Evolutionary conservation across 1,284 basidiomycete genomes (phyloP), one percentile per base, ranked within the genome.

Genomic region (Ceratobasidium theobromae): DNA sequence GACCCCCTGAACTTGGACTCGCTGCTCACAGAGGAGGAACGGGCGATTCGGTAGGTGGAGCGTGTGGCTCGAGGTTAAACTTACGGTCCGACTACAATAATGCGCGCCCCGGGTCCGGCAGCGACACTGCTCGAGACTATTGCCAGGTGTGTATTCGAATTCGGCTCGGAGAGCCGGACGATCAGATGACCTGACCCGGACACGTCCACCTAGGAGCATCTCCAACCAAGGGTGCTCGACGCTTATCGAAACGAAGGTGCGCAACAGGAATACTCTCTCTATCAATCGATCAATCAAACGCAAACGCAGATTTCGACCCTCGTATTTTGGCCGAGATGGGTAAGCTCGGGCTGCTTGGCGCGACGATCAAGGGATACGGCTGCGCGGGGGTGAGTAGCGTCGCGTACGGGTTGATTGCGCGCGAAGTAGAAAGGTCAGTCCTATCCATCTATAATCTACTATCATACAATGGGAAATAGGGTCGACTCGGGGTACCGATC

Each of bases 401-500:
- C 21, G 91, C 95, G 0, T 98, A 98, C 73, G 96, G 96, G 5
- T 81, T 98, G 33, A 91, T 98, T 72, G 91, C 94, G 1, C 83
- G 96, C 51, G 95, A 98, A 75, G 88, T 99, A 3, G 95, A 98
- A 78, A 81, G 92, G 91, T 88, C 54, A 46, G 80, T 70, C 33
- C 14, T 16, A 43, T 38, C 25, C 18, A 28, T 14, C 12, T 33
- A n/a, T 11, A 48, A n/a, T n/a, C 30, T 65, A 14, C 49, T 23
- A 38, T 16, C 48, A 46, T 9, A 9, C 52, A 21, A 48, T 41
- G 68, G 32, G 49, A 18, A 55, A 8, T 69, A 92, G 92, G 60
- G 87, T 99, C 41, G 96, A 99, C 76, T 97, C 94, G 0, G 96
- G 96, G 2, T 98, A 97, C 75, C 88, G 95, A 35, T 95, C 91